Evolutionary conservation across 306 rosid species (phyloP).

Genomic region (Pyrus betulifolia): DNA sequence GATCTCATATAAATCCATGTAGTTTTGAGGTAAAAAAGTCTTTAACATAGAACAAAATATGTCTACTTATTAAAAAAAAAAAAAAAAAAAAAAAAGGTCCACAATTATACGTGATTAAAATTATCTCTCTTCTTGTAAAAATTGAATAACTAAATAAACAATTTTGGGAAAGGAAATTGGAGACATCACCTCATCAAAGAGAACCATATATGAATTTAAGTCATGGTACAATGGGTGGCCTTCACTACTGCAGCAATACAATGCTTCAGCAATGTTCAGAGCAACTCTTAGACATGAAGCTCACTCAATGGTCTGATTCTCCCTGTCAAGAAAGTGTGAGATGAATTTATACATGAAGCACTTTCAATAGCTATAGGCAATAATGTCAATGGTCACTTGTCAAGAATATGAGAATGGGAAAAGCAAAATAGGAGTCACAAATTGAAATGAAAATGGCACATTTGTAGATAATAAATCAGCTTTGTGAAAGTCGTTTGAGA

Average conservation of each 20-base stretch:
- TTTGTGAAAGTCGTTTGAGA: not conserved
- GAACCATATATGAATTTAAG: slow-evolving; percentile 67
- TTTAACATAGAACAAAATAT: not conserved
- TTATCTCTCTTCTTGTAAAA: not conserved
- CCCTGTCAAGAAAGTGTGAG: slow-evolving; percentile 36
- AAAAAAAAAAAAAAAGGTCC: not conserved
- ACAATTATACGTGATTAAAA: not conserved
- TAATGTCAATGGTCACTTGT: not conserved
- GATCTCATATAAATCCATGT: slow-evolving; percentile 5
- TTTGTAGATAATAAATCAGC: not conserved
- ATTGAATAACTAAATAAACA: not conserved
- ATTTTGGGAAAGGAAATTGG: not conserved
- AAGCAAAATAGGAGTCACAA: not conserved
- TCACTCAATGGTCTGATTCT: slow-evolving; percentile 80
- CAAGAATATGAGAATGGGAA: not conserved
- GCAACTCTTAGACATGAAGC: slow-evolving; percentile 76
- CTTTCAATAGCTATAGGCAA: not conserved
- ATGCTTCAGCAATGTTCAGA: slow-evolving; percentile 52
- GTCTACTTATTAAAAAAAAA: not conserved
- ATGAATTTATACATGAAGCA: not conserved
- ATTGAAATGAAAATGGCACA: not conserved
- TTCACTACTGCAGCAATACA: slow-evolving; percentile 48
- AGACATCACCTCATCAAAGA: slow-evolving; percentile 63
- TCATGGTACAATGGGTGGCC: slow-evolving; percentile 70
- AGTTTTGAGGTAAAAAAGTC: not conserved